phyloP scores from a whole-genome alignment of 768 basidiomycete genomes.

The Lentinula sp. region DNA sequence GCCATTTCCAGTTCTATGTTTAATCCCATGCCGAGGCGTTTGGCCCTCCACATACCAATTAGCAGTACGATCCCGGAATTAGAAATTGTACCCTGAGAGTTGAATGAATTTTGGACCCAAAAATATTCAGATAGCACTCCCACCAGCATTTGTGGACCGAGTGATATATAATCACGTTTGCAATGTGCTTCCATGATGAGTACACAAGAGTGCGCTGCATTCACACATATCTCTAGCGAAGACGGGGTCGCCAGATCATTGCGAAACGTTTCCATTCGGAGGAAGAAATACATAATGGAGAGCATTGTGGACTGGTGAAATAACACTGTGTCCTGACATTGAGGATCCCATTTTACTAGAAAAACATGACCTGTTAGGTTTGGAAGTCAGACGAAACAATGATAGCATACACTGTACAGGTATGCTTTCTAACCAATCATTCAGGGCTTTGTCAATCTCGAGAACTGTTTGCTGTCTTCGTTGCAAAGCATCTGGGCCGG shows the following conservation, averaged over 20 bases:
- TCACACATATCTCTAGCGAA: constrained; percentile 79
- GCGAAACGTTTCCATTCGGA: constrained; percentile 72
- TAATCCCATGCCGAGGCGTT: not conserved
- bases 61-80: not conserved
- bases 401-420: not conserved
- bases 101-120: too few relatives aligned
- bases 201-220: constrained; percentile 67
- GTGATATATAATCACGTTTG: not conserved
- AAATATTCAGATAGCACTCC: not conserved
- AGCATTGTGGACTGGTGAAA: constrained; percentile 56
- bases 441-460: not conserved
- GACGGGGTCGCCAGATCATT: constrained; percentile 67
- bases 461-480: not conserved
- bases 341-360: constrained; percentile 40
- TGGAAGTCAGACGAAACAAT: not conserved
- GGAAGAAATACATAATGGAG: constrained; percentile 35
- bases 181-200: not conserved
- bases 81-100: not conserved
- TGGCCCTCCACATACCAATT: not conserved
- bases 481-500: constrained; percentile 9
- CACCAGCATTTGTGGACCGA: not conserved
- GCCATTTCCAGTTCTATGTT: not conserved
- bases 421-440: not conserved
- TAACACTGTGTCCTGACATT: constrained; percentile 28
- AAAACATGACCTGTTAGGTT: not conserved